Evolutionary conservation across 345 rosid species (phyloP).

Genomic region (Raphanus sativus): DNA sequence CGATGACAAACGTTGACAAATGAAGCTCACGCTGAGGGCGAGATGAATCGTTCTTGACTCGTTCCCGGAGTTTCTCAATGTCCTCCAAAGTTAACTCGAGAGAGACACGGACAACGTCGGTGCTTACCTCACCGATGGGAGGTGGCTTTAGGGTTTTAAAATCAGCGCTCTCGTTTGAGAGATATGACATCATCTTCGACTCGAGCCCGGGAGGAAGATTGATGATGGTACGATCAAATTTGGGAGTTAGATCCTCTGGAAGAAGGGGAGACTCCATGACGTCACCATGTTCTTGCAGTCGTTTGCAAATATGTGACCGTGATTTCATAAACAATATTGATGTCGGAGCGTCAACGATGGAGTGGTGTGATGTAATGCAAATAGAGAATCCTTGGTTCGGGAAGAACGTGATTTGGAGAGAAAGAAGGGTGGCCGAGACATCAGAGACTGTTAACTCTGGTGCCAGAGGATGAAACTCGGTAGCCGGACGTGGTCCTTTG

Average conservation of each 20-base stretch:
- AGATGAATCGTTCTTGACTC: slow-evolving; percentile 14
- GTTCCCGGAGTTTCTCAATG: slow-evolving; percentile 28
- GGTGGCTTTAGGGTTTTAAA: background rate
- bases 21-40: background rate
- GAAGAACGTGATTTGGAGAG: slow-evolving; percentile 34
- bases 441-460: slow-evolving; percentile 18
- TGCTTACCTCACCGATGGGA: background rate
- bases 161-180: background rate
- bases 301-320: slow-evolving; percentile 32
- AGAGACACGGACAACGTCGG: slow-evolving; percentile 29
- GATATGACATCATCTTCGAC: background rate
- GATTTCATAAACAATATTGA: slow-evolving; percentile 26
- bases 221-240: slow-evolving; percentile 24
- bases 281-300: background rate
- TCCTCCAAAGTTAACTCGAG: slow-evolving; percentile 32
- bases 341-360: slow-evolving; percentile 20
- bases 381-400: slow-evolving; percentile 29
- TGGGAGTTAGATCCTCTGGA: slow-evolving; percentile 21
- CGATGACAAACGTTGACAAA: slow-evolving; percentile 43
- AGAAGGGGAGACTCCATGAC: background rate
- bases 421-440: background rate
- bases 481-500: background rate
- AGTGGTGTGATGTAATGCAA: slow-evolving; percentile 17
- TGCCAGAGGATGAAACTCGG: slow-evolving; percentile 11
- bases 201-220: slow-evolving; percentile 22